A percentile compares a stretch with the other conserved stretches of the same genome.
phyloP scores from a whole-genome alignment of 352 stramenopile species.

The Globisporangium barbulae region DNA sequence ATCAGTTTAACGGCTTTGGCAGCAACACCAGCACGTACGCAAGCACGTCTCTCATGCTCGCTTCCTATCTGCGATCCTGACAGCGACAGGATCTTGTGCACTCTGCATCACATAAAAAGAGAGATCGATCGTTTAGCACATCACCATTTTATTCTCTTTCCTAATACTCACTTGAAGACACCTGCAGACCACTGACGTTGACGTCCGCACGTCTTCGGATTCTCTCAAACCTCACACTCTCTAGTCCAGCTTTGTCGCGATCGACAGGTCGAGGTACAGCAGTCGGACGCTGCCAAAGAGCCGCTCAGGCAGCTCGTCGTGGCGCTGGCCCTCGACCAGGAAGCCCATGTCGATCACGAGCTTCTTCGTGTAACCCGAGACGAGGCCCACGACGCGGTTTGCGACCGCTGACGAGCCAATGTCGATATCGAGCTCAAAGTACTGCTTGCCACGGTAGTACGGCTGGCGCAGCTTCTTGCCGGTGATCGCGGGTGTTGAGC shows the following conservation, averaged over 20 bases:
- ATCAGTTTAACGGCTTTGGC: too few species aligned
- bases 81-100: too few species aligned
- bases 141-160: background rate
- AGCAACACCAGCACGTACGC: too few species aligned
- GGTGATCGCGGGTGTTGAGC: constrained; percentile 64
- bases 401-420: constrained; percentile 70
- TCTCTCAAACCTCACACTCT: background rate
- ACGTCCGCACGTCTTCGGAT: background rate
- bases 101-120: too few species aligned
- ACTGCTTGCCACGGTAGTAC: constrained; percentile 55
- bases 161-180: background rate
- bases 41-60: too few species aligned
- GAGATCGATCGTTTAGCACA: background rate
- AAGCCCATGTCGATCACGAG: constrained; percentile 84
- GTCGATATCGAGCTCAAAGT: constrained; percentile 78
- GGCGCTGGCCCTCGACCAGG: constrained; percentile 57
- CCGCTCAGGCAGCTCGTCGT: constrained; percentile 66
- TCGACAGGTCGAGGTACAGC: constrained; percentile 57
- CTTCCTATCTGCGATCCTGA: too few species aligned
- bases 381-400: constrained; percentile 70
- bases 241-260: constrained; percentile 30
- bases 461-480: constrained; percentile 76
- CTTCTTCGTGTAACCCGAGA: constrained; percentile 75
- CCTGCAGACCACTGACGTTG: background rate
- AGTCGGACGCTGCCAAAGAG: constrained; percentile 62